Evolutionary conservation across 768 basidiomycete species (phyloP), one percentile per base, ranked within the genome.

Genomic region (Scleroderma citrinum): DNA sequence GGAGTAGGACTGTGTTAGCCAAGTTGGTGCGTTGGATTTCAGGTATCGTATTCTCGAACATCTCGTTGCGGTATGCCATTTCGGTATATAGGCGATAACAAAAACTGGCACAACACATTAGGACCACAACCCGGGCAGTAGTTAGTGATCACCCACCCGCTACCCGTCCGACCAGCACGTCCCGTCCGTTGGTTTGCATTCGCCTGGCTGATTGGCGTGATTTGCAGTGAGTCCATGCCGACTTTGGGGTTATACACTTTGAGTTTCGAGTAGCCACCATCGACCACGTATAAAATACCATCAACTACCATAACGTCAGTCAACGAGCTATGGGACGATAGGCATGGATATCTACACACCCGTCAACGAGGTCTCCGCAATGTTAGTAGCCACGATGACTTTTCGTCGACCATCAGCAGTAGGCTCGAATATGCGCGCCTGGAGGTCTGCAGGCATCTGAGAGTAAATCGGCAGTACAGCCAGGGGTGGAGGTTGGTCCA

Each of bases 171-270:
- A 13, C 96, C 96, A 38, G 96, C 96, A 59, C 96, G 87, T 49
- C 96, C 96, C 8, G 91, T 92, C 16, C 96, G 77, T 67, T 98
- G 96, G 59, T 87, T 92, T 48, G 93, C 93, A 69, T 99, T 99
- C 14, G 96, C 96, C 63, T 98, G 95, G 69, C 92, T 95, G 72
- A 99, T 93, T 2, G 96, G 96, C 5, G 96, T 99, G 56, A 99
- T 98, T 65, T 99, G 96, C 45, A 99, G 73, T 3, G 96, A 93
- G 61, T 98, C 96, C 96, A 99, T 99, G 53, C 96, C 96, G 52
- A 98, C 92, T 66, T 93, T 92, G 14, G 96, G 94, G 63, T 98
- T 99, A 74, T 99, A 98, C 19, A 98, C 95, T 69, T 97, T 97
- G 54, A 99, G 74, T 68, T 98, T 99, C 20, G 91, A 96, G 67